phyloP scores from a whole-genome alignment of 176 grass and related monocot species.

The Oryza meyeriana region DNA sequence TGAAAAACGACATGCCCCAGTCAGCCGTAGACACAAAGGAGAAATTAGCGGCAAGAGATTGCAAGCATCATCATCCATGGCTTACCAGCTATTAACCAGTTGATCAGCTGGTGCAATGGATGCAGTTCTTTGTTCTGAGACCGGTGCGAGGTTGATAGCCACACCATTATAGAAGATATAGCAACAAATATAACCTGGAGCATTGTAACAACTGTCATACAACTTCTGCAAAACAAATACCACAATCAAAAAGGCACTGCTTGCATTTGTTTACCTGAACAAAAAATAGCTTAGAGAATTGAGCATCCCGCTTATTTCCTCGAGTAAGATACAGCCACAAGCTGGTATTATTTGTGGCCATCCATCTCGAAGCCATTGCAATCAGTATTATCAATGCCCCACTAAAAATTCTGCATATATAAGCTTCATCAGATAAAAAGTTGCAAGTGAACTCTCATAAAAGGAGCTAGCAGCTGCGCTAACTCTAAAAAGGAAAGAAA shows the following conservation, averaged over 20 bases:
- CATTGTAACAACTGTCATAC: constrained; percentile 24
- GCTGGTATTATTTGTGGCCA: constrained; percentile 47
- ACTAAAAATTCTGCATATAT: constrained; percentile 74
- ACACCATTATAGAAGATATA: constrained; percentile 85
- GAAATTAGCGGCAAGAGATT: constrained; percentile 20
- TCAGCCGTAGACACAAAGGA: neutral
- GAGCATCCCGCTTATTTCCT: constrained; percentile 45
- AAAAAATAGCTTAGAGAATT: constrained; percentile 57
- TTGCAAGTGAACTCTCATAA: constrained; percentile 18
- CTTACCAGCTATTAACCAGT: constrained; percentile 80
- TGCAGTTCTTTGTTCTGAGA: constrained; percentile 72
- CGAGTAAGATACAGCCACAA: constrained; percentile 70
- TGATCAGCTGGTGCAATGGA: constrained; percentile 77
- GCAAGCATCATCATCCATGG: neutral
- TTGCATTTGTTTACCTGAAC: constrained; percentile 58
- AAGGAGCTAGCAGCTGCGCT: neutral
- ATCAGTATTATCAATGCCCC: constrained; percentile 69
- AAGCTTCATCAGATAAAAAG: constrained; percentile 33
- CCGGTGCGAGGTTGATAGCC: constrained; percentile 84
- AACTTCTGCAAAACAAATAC: constrained; percentile 28
- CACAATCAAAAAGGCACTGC: neutral
- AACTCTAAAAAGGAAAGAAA: constrained; percentile 1
- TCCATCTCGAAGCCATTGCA: constrained; percentile 69
- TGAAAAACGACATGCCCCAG: neutral
- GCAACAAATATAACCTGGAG: constrained; percentile 68